Percentiles rank a stretch among this genome's conserved stretches.
Evolutionary conservation across 345 rosid genomes (phyloP).

Genomic region (Hibiscus syriacus): DNA sequence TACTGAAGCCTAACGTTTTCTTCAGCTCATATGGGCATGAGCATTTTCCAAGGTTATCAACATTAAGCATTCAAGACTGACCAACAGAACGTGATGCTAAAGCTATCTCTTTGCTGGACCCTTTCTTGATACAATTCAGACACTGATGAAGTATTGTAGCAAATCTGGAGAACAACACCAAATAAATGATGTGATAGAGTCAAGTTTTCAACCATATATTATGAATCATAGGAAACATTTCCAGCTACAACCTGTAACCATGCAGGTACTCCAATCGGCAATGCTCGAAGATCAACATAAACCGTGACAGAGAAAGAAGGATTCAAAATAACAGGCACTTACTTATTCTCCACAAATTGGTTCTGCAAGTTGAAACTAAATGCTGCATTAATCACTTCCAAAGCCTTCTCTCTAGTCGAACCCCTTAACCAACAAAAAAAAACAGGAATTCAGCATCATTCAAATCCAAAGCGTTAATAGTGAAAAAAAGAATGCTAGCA

Average conservation of each 20-base stretch:
- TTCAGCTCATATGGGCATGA: not conserved
- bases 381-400: constrained; percentile 45
- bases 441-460: not conserved
- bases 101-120: constrained; percentile 61
- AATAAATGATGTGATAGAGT: constrained; percentile 2
- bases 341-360: too few species aligned
- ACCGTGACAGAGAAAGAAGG: too few species aligned
- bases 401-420: constrained; percentile 60
- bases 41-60: too few species aligned
- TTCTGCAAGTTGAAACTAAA: constrained; percentile 31
- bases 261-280: constrained; percentile 48
- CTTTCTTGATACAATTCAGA: constrained; percentile 55
- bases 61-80: constrained; percentile 18
- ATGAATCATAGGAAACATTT: not conserved
- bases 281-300: not conserved
- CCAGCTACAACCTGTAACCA: not conserved
- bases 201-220: not conserved
- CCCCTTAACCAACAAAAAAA: constrained; percentile 38
- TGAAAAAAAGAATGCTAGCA: too few species aligned
- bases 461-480: not conserved
- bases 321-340: too few species aligned
- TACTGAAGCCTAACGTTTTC: too few species aligned
- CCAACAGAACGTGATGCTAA: constrained; percentile 69
- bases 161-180: constrained; percentile 37
- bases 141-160: constrained; percentile 81